These are phyloP conservation scores for Aureobasidium leucospermi DNA, from an alignment of 2,329 filamentous ascomycete species.

Conservation along the genomic window DNA sequence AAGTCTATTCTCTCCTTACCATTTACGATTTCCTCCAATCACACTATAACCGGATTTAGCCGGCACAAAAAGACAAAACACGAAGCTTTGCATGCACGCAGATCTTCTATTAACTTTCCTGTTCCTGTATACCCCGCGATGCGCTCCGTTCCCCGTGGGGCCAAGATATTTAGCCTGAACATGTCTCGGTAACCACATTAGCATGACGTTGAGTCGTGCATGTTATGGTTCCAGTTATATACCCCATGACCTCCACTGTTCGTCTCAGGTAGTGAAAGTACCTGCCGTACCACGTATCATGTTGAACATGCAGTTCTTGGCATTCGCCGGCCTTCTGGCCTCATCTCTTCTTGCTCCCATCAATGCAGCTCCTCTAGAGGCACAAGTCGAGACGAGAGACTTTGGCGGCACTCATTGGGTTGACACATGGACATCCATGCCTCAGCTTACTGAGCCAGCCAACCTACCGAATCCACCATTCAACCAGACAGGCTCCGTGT, in stretches of 20 bases:
- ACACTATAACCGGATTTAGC: constrained; percentile 1
- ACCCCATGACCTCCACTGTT: background rate
- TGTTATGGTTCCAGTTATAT: background rate
- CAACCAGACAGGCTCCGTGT: constrained; percentile 47
- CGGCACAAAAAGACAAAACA: background rate
- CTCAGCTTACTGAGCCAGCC: constrained; percentile 54
- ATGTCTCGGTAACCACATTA: background rate
- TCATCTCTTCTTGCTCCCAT: background rate
- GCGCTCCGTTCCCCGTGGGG: background rate
- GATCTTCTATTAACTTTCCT: background rate
- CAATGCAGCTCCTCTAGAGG: background rate
- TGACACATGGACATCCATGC: constrained; percentile 59
- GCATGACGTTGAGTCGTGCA: background rate
- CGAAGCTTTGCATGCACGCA: background rate
- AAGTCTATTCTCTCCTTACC: background rate
- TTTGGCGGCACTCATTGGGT: constrained; percentile 43
- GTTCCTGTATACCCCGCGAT: background rate
- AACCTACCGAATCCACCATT: constrained; percentile 57
- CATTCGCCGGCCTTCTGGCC: background rate
- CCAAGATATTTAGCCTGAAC: background rate
- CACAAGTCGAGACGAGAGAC: constrained; percentile 14
- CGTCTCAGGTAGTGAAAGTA: background rate
- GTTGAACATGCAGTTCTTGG: background rate
- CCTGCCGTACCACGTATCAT: background rate
- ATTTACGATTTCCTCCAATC: background rate